A percentile compares a stretch with the other conserved stretches of the same genome.
Conservation (phyloP, 768 basidiomycete species). For the Pholiota microspora region DNA sequence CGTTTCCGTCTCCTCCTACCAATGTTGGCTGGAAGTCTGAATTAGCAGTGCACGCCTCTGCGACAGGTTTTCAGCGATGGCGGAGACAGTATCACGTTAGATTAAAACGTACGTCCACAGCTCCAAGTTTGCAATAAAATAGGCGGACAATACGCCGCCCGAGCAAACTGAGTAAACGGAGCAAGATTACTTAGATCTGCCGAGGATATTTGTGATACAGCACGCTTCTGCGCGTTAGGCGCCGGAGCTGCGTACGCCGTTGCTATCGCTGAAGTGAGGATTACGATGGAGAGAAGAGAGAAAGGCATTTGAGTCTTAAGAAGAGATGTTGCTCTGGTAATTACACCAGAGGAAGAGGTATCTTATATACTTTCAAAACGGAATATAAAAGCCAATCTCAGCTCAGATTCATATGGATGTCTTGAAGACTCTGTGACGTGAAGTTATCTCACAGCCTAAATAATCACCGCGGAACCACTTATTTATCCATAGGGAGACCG, state of each 20-base stretch:
- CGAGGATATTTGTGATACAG: background rate
- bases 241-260: background rate
- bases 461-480: background rate
- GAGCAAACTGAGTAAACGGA: constrained; percentile 4
- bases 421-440: too few relatives aligned
- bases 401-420: too few relatives aligned
- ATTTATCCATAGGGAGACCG: too few relatives aligned
- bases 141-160: constrained; percentile 2
- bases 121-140: background rate
- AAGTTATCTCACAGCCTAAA: background rate
- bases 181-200: constrained; percentile 3
- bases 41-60: constrained; percentile 6
- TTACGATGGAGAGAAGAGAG: background rate
- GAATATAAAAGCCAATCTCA: too few relatives aligned
- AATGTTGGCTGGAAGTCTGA: constrained; percentile 5
- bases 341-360: too few relatives aligned
- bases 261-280: background rate
- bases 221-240: background rate
- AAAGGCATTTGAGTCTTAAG: too few relatives aligned
- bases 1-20: constrained; percentile 6
- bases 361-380: too few relatives aligned
- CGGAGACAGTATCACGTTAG: background rate
- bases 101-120: background rate
- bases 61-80: background rate
- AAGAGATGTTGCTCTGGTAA: too few relatives aligned